phyloP scores from a whole-genome alignment of 148 eudicot species.

The Beta vulgaris region DNA sequence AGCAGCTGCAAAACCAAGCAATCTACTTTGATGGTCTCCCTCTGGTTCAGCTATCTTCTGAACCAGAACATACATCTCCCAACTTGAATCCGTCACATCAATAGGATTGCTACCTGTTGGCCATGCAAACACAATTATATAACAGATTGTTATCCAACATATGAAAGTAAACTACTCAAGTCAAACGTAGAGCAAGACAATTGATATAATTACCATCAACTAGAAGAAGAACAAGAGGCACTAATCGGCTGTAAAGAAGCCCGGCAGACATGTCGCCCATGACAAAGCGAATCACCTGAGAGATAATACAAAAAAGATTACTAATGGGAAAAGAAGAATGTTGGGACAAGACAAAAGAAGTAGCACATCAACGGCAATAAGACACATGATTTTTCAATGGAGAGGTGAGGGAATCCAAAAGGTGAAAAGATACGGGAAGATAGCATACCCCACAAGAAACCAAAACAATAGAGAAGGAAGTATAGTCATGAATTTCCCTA shows the following conservation, averaged over 20 bases:
- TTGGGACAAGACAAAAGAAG: not conserved
- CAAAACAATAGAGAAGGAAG: not conserved
- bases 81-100: slow-evolving; percentile 77
- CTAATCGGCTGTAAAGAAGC: slow-evolving; percentile 72
- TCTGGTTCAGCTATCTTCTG: slow-evolving; percentile 42
- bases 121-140: not conserved
- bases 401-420: slow-evolving; percentile 3
- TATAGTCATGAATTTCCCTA: not conserved
- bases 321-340: not conserved
- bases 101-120: slow-evolving; percentile 86
- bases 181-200: slow-evolving; percentile 1
- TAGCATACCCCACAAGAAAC: not conserved
- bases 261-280: slow-evolving; percentile 63
- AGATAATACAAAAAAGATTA: not conserved
- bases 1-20: slow-evolving; percentile 81
- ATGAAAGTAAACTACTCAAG: not conserved
- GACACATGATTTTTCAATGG: not conserved
- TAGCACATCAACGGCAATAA: slow-evolving; percentile 1
- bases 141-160: not conserved
- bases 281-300: slow-evolving; percentile 65
- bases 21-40: slow-evolving; percentile 34
- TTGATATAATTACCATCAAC: slow-evolving; percentile 65
- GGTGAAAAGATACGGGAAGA: not conserved
- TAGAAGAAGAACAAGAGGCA: slow-evolving; percentile 90
- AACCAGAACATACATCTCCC: slow-evolving; percentile 72